Conservation (phyloP, 176 grass and related monocot species). For the Cenchrus fungigraminus region DNA sequence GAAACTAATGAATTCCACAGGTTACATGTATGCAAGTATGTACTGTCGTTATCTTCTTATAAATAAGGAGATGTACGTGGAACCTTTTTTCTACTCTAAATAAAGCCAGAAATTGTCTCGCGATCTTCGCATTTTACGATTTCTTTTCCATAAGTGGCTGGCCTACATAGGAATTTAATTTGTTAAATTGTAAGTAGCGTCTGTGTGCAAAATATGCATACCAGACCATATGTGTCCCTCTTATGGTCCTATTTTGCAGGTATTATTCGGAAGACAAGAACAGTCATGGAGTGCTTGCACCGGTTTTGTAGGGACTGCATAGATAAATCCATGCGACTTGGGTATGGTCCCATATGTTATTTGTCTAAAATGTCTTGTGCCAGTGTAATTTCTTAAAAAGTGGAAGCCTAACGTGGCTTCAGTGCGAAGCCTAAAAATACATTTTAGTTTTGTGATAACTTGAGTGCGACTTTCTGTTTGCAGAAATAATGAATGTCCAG, state of each 20-base stretch:
- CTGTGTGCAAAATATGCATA: slow-evolving; percentile 28
- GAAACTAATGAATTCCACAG: slow-evolving; percentile 26
- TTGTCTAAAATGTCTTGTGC: slow-evolving; percentile 30
- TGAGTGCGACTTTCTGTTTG: slow-evolving; percentile 24
- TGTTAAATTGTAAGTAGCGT: slow-evolving; percentile 36
- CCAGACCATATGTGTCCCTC: slow-evolving; percentile 25
- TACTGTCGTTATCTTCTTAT: not conserved
- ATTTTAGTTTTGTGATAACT: slow-evolving; percentile 12
- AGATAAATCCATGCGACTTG: slow-evolving; percentile 92
- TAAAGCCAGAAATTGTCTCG: not conserved
- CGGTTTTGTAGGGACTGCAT: slow-evolving; percentile 92
- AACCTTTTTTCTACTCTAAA: not conserved
- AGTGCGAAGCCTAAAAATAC: slow-evolving; percentile 15
- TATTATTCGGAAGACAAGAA: slow-evolving; percentile 84
- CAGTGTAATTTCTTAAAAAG: slow-evolving; percentile 22
- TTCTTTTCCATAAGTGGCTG: slow-evolving; percentile 8
- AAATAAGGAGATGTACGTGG: not conserved
- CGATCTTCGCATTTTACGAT: not conserved
- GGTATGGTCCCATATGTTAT: slow-evolving; percentile 54
- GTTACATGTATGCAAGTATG: not conserved
- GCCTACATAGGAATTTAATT: slow-evolving; percentile 27
- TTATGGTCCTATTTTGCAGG: slow-evolving; percentile 57
- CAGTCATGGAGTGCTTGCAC: slow-evolving; percentile 92
- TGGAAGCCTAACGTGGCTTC: slow-evolving; percentile 2
- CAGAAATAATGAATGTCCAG: slow-evolving; percentile 93